Base-by-base conservation (phyloP, 2,329 filamentous ascomycete species). In the Colletotrichum sp. region DNA sequence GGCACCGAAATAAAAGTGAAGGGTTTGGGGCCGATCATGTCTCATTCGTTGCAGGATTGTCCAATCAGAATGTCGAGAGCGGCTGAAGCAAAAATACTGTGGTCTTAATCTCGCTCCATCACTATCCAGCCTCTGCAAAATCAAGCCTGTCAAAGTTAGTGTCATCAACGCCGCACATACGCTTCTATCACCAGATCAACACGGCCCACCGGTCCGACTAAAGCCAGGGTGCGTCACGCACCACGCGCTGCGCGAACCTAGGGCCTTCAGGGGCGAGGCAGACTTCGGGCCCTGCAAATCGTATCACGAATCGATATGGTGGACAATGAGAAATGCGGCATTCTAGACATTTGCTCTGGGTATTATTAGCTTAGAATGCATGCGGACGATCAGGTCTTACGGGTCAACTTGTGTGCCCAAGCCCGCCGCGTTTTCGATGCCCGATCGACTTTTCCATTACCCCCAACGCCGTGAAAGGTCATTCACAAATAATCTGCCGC, bases 311-410 rank as follows among this genome's bases (percentile, higher is more conserved):
- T 73, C 34, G 59, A 36, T 30, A 55, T 15, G 70, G 28, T n/a
- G 59, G 48, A 63, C 22, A 44, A 27, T 65, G 59, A 68, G 57
- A 74, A 74, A 69, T 44, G 55, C 64, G 60, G 39, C 39, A 73
- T 57, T 69, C 64, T 66, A 48, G 59, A 34, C 66, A 74, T 67
- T 39, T 61, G n/a, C 44, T 63, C 66, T 75, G 67, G 57, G 66
- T 52, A 30, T 59, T 74, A 71, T 76, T 76, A 76, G 74, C 67
- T 75, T 30, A 59, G 74, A 63, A 71, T 71, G 55, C 66, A 27
- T 39, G 61, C 61, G 32, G 52, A 76, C 36, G 39, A 48, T 71
- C 72, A 67, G 71, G 44, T 67, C 74, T 76, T 75, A 76, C 71
- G 67, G 66, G 61, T 75, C 48, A 65, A 74, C 74, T 36, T 52